Base-by-base conservation (phyloP, 2,329 filamentous ascomycete species). In the Thielaviopsis musarum region DNA sequence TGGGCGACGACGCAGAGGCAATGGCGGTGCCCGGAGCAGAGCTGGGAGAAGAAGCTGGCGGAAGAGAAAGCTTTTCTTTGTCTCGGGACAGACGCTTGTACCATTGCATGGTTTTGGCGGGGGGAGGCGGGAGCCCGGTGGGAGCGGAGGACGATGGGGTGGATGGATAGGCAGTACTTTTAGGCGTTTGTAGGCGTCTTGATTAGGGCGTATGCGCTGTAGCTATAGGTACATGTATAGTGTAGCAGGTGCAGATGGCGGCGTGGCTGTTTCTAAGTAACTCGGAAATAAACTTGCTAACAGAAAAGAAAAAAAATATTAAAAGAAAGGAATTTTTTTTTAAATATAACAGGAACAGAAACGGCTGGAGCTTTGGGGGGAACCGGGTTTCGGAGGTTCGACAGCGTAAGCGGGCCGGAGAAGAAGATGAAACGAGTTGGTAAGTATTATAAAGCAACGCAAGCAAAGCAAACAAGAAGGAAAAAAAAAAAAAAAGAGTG, bases 401-500 rank as follows among this genome's bases (percentile, higher is more conserved):
- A 52, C 7, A n/a, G 62, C 54, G 56, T 84, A 87, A 59, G 86
- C 89, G 53, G 83, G 88, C 63, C 87, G 80, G 2, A 84, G 83
- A 21, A 87, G 86, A 59, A 90, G 88, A 45, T 34, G 30, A 34
- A 34, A 34, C 30, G 7, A 34, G 30, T 34, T 34, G 30, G 30
- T 34, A 9, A 34, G 30, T 34, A 34, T 34, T 34, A 34, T 34
- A 34, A 34, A 34, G 30, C 30, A 34, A 10, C 10, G 30, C 10
- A 70, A 70, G 49, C 68, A 60, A 53, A 69, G 65, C 45, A n/a
- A 77, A 79, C 60, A 73, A 72, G 57, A 75, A 52, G 48, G 5
- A 34, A 51, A 48, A 51, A 49, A 57, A 26, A 22, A 49, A 15
- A 52, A n/a, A 21, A 24, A 7, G 54, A 41, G 22, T 24, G 26